Evolutionary conservation across 345 rosid species (phyloP).

Genomic region (Rhizophora apiculata): DNA sequence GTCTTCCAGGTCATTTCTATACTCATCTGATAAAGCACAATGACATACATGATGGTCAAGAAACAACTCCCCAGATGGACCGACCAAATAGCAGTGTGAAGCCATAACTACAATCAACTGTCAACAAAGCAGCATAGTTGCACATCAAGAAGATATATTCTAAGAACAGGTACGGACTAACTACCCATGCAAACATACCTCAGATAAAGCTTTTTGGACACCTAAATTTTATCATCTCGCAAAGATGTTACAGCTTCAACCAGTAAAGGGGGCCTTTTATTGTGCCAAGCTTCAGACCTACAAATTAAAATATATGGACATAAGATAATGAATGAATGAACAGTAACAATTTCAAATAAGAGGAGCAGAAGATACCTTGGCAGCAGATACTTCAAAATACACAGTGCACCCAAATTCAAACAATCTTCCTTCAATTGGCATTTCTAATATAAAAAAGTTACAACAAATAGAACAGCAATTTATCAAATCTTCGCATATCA

Average conservation of each 20-base stretch:
- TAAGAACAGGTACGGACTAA: slow-evolving; percentile 5
- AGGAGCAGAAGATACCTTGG: slow-evolving; percentile 59
- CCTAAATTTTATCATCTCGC: slow-evolving; percentile 79
- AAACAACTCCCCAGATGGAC: slow-evolving; percentile 80
- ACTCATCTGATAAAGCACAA: slow-evolving; percentile 64
- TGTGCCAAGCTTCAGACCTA: slow-evolving; percentile 94
- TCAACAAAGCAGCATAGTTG: slow-evolving; percentile 23
- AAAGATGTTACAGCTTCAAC: slow-evolving; percentile 69
- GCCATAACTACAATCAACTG: slow-evolving; percentile 96
- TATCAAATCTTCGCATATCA: too few species aligned
- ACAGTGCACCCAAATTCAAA: slow-evolving; percentile 81
- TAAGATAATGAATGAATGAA: slow-evolving; percentile 21
- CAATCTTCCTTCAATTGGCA: slow-evolving; percentile 86
- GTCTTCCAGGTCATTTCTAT: slow-evolving; percentile 37
- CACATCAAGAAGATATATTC: slow-evolving; percentile 8
- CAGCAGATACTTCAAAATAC: slow-evolving; percentile 83
- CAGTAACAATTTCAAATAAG: slow-evolving; percentile 5
- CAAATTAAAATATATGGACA: slow-evolving; percentile 24
- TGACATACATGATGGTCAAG: slow-evolving; percentile 85
- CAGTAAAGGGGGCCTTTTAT: slow-evolving; percentile 71
- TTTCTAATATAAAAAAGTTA: slow-evolving; percentile 45
- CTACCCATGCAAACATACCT: slow-evolving; percentile 38
- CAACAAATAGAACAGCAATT: background rate
- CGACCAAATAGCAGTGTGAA: slow-evolving; percentile 90
- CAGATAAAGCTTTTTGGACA: slow-evolving; percentile 76